Conservation (phyloP, 2,329 filamentous ascomycete species). For the Ophiostoma ips region DNA sequence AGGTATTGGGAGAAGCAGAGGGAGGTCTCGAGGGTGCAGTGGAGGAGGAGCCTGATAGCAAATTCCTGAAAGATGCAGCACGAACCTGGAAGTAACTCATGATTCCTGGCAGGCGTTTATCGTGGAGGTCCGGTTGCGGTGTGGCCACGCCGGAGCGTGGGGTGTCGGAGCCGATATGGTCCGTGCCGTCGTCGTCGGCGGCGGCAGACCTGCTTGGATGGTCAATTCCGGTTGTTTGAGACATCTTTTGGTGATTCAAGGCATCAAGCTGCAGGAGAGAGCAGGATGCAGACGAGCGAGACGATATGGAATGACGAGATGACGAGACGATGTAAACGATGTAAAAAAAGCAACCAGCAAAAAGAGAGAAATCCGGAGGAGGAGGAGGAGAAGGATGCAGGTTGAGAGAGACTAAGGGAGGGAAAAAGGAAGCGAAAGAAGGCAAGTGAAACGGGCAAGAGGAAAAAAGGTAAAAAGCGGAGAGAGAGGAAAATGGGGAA, state of each 20-base stretch:
- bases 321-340: too few species aligned
- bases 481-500: not conserved
- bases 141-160: constrained; percentile 86
- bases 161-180: constrained; percentile 71
- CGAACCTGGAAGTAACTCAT: constrained; percentile 99
- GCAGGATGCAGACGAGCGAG: not conserved
- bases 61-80: constrained; percentile 56
- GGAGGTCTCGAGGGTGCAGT: constrained; percentile 25
- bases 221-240: constrained; percentile 37
- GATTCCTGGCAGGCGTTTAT: constrained; percentile 92
- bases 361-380: too few species aligned
- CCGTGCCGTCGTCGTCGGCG: constrained; percentile 55
- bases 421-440: not conserved
- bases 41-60: constrained; percentile 26
- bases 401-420: not conserved
- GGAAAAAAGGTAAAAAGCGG: not conserved
- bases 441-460: not conserved
- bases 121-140: constrained; percentile 80
- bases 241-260: constrained; percentile 7
- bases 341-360: too few species aligned
- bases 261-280: constrained; percentile 1
- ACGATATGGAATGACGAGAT: not conserved
- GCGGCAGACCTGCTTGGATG: constrained; percentile 37
- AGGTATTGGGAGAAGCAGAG: constrained; percentile 13
- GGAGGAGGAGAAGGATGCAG: not conserved